Base-by-base conservation (phyloP, 805 yeast species). In the Sugiyamaella valdiviana region DNA sequence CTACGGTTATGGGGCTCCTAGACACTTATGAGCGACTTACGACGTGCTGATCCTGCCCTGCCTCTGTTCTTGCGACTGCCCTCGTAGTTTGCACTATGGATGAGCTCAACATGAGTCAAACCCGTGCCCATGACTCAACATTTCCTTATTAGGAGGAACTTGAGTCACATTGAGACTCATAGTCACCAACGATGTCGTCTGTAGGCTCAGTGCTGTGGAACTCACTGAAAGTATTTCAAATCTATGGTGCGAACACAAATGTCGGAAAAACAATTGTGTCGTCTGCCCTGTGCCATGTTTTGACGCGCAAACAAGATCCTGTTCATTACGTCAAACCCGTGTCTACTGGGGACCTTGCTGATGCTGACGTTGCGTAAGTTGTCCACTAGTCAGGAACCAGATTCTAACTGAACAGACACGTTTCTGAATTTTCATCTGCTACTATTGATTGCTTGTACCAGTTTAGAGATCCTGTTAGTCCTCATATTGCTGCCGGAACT, bases 161-260 rank as follows among this genome's bases (percentile, higher is more conserved):
- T 41, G 44, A 41, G 44, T 41, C 44, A 41, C 26, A 2, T 41
- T 3, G 21, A 24, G 44, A 41, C 36, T 41, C 44, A 6, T 17
- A 41, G 36, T 41, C 44, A 41, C 26, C 20, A 15, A 6, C 19
- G n/a, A 14, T 20, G 16, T 23, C 26, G 36, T 29, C 15, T 41
- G 44, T 29, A 14, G 44, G 44, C 12, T 29, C 44, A 9, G 44
- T 29, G 6, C 37, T 45, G 16, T 49, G 48, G 46, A 49, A 19
- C 23, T 17, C 41, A 3, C 35, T 46, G 9, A 53, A 45, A 26
- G 51, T 38, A 2, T 44, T 52, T 26, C 55, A 52, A 38, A 46
- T 55, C 29, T 54, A 46, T 49, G 62, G 62, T 6, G 61, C 61
- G 9, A 58, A 58, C 48, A 58, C 62, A 2, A 57, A 57, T 36